phyloP scores from a whole-genome alignment of 306 rosid species.

The Cercis canadensis region DNA sequence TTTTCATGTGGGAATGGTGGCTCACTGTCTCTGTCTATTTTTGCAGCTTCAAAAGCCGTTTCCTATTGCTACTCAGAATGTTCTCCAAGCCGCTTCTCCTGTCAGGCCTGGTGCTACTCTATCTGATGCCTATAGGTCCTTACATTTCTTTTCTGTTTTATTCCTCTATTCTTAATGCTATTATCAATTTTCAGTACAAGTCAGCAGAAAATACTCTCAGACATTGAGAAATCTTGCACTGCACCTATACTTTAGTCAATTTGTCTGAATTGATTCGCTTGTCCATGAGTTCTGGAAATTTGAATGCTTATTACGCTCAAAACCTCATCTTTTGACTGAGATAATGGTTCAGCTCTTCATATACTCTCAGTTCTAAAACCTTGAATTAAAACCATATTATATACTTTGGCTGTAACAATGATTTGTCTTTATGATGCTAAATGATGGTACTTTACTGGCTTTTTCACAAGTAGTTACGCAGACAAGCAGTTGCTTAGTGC shows the following conservation, averaged over 20 bases:
- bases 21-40: not conserved
- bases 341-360: not conserved
- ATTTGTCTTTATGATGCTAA: not conserved
- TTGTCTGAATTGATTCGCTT: not conserved
- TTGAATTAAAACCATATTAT: not conserved
- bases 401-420: not conserved
- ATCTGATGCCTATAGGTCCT: constrained; percentile 57
- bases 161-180: not conserved
- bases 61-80: constrained; percentile 45
- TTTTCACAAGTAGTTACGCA: not conserved
- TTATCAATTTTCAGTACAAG: no score
- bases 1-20: not conserved
- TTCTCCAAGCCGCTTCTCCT: constrained; percentile 41
- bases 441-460: not conserved
- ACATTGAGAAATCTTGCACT: no score
- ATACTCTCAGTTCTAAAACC: not conserved
- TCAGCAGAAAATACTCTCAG: no score
- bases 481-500: not conserved
- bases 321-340: not conserved
- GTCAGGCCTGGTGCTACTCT: constrained; percentile 45
- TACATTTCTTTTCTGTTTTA: not conserved
- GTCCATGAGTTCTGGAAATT: no score
- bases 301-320: not conserved
- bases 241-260: not conserved
- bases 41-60: constrained; percentile 59